Base-by-base conservation (phyloP, 75 land plant genomes). In the Cryptomeria japonica region DNA sequence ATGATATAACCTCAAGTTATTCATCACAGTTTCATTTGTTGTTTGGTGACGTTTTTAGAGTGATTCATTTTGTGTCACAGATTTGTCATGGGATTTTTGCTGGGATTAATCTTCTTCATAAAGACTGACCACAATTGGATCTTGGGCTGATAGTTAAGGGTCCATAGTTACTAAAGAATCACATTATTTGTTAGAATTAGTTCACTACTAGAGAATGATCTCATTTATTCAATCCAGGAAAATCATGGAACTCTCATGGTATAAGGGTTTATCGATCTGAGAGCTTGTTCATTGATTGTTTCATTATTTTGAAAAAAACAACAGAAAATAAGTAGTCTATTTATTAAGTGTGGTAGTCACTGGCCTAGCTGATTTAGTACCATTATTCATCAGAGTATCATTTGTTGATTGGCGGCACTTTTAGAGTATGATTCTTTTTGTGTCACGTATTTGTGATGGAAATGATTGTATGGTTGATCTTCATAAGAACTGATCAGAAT, bases 231-330 rank as follows among this genome's bases (percentile, higher is more conserved):
- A 58, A 58, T 16, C 25, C 64, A 58, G 64, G 49, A 58, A 58
- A 58, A 58, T 58, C 1, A 72, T n/a, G 9, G 9, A 28, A 0
- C 8, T 25, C 8, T 25, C 36, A 72, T 72, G 1, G 31, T 7
- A 5, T 72, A 10, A n/a, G 72, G 9, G 34, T 72, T 22, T 72
- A 72, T 72, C 75, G 34, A 72, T 31, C 12, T 9, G 34, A n/a
- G 31, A 72, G 34, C 34, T 72, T 72, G 75, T 72, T 72, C 75
- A 72, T n/a, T 72, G 75, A 72, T 72, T 72, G 34, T 72, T 72
- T n/a, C 9, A 72, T 58, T 0, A 58, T 18, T 13, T 58, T 18
- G 64, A 58, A 58, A 58, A 58, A 16, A 19, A 18, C n/a, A 58
- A 58, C 5, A 3, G 22, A 19, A 58, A 58, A 5, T 16, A 18